Evolutionary conservation across 371 early-diverging fungal genomes (phyloP).

Genomic region (Globomyces sp.): DNA sequence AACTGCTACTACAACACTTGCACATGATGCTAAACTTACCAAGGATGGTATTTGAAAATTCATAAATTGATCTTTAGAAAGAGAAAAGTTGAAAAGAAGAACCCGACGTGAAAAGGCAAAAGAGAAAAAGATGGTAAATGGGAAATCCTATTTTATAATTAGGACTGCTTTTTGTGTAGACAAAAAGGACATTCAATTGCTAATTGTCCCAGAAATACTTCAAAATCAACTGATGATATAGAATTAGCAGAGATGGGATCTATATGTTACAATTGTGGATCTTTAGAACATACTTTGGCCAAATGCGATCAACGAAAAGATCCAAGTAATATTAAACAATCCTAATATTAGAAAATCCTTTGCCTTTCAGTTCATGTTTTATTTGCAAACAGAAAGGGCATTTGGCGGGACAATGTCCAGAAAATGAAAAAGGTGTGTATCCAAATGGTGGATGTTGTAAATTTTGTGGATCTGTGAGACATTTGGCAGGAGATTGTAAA

Average conservation of each 20-base stretch:
- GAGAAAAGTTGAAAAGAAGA: constrained; percentile 29
- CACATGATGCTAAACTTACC: neutral
- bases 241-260: constrained; percentile 9
- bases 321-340: constrained; percentile 25
- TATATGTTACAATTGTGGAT: constrained; percentile 86
- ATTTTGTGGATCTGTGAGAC: constrained; percentile 81
- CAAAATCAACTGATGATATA: constrained; percentile 20
- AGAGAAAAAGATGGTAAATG: constrained; percentile 42
- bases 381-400: constrained; percentile 85
- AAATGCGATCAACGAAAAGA: constrained; percentile 58
- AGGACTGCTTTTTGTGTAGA: constrained; percentile 83
- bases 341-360: constrained; percentile 32
- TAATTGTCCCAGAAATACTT: constrained; percentile 31
- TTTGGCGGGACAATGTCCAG: constrained; percentile 73
- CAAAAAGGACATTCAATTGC: constrained; percentile 82
- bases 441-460: constrained; percentile 90
- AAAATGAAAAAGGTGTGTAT: constrained; percentile 86
- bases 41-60: neutral
- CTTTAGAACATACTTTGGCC: constrained; percentile 75
- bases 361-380: constrained; percentile 72
- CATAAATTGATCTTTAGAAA: constrained; percentile 8
- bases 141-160: neutral
- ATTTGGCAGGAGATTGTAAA: constrained; percentile 82
- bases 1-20: neutral
- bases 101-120: constrained; percentile 31